Conservation (phyloP, 257 asterid species). For the Plantago ovata region DNA sequence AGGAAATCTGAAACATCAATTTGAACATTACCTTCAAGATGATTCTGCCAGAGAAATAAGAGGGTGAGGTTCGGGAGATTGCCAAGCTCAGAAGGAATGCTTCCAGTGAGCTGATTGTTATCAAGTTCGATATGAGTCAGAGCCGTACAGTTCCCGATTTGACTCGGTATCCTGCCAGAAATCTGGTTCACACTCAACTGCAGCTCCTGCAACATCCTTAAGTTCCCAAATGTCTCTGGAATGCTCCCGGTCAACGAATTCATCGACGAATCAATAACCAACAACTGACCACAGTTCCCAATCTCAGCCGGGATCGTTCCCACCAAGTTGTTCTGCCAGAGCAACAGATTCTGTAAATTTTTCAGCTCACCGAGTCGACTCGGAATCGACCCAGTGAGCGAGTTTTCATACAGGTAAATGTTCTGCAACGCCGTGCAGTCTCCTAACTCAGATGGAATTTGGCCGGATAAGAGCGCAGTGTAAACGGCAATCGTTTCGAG, state of each 20-base stretch:
- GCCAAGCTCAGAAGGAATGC: slow-evolving; percentile 46
- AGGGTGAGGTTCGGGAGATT: slow-evolving; percentile 39
- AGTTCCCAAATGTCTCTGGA: slow-evolving; percentile 42
- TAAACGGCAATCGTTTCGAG: slow-evolving; percentile 43
- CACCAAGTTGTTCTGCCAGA: slow-evolving; percentile 53
- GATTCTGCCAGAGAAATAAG: slow-evolving; percentile 51
- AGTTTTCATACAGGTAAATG: slow-evolving; percentile 47
- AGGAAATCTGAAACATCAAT: no score
- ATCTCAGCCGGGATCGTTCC: slow-evolving; percentile 45
- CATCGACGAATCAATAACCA: slow-evolving; percentile 40
- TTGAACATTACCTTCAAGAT: slow-evolving; percentile 35
- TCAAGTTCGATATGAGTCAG: slow-evolving; percentile 51
- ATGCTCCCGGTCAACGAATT: slow-evolving; percentile 50
- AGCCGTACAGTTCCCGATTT: slow-evolving; percentile 41
- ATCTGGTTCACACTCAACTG: slow-evolving; percentile 49
- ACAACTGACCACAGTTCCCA: slow-evolving; percentile 38
- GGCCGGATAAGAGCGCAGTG: slow-evolving; percentile 50
- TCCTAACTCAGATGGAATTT: slow-evolving; percentile 51
- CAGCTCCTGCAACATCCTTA: slow-evolving; percentile 35
- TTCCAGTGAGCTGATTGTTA: slow-evolving; percentile 52
- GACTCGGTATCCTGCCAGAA: slow-evolving; percentile 43
- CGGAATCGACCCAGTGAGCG: slow-evolving; percentile 51
- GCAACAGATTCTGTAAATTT: slow-evolving; percentile 34
- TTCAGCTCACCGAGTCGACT: slow-evolving; percentile 30
- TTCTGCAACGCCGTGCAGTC: slow-evolving; percentile 35